Percentiles rank a stretch among this genome's conserved stretches.
These are phyloP conservation scores for Geosiphon pyriformis DNA, from an alignment of 192 early-diverging fungal species.

Conservation along the genomic window DNA sequence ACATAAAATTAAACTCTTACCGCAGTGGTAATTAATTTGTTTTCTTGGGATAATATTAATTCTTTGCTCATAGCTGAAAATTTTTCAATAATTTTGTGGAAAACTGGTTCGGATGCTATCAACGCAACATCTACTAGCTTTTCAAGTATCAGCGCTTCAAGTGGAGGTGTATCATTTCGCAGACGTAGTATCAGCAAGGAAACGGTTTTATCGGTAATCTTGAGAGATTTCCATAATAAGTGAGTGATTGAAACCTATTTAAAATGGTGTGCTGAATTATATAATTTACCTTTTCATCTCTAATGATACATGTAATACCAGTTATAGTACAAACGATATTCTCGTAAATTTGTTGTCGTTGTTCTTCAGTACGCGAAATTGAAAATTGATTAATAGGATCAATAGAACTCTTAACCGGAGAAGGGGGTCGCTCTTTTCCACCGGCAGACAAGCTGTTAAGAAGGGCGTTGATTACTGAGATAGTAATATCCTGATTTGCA, in stretches of 20 bases:
- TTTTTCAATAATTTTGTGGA: conserved; percentile 55
- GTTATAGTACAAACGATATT: conserved; percentile 49
- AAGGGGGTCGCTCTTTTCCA: conserved; percentile 1
- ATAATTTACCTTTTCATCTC: conserved; percentile 45
- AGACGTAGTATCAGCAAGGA: conserved; percentile 62
- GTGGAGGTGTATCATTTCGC: conserved; percentile 41
- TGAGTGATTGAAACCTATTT: background rate
- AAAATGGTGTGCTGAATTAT: background rate
- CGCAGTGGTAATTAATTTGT: conserved; percentile 42
- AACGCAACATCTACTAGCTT: conserved; percentile 59
- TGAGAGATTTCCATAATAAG: no score
- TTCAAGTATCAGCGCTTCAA: conserved; percentile 49
- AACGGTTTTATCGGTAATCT: conserved; percentile 56
- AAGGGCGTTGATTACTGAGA: conserved; percentile 16
- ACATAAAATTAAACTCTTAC: conserved; percentile 30
- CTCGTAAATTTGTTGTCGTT: conserved; percentile 43
- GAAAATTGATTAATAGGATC: conserved; percentile 25
- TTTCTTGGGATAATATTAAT: conserved; percentile 35
- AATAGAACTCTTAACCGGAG: background rate
- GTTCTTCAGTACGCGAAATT: conserved; percentile 27
- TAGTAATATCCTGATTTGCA: background rate
- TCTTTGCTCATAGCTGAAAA: conserved; percentile 43
- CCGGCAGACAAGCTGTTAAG: background rate
- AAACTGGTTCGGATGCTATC: conserved; percentile 45
- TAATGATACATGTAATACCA: conserved; percentile 48